Evolutionary conservation across 768 basidiomycete species (phyloP).

Genomic region (Hericium rajendrae): DNA sequence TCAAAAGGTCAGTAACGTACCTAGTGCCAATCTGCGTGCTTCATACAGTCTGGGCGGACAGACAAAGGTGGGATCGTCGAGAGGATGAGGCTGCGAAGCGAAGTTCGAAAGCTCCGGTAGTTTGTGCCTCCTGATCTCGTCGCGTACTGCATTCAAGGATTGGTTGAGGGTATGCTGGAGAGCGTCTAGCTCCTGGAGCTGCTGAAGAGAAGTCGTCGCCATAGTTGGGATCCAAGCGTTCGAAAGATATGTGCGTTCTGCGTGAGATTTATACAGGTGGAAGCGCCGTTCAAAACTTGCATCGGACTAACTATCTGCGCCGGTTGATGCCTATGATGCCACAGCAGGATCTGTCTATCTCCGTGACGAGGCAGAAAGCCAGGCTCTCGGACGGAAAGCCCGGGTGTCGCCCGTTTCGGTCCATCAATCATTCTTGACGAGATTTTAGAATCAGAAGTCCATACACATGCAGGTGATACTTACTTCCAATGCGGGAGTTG

Average conservation of each 20-base stretch:
- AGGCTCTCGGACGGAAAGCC: too few relatives aligned
- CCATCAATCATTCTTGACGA: too few relatives aligned
- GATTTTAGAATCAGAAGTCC: too few relatives aligned
- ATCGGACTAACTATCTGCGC: not conserved
- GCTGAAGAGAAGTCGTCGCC: not conserved
- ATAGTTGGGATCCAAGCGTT: not conserved
- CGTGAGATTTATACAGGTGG: not conserved
- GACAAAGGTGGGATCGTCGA: constrained; percentile 2
- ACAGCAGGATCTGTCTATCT: not conserved
- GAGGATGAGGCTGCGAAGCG: not conserved
- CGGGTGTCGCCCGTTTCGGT: too few relatives aligned
- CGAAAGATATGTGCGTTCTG: not conserved
- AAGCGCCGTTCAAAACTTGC: not conserved
- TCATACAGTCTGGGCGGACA: constrained; percentile 1
- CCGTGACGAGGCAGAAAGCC: not conserved
- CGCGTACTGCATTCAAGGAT: constrained; percentile 10
- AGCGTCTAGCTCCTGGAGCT: constrained; percentile 1
- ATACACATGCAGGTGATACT: too few relatives aligned
- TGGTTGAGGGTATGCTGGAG: constrained; percentile 15
- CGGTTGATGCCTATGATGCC: too few relatives aligned
- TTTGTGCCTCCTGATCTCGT: not conserved
- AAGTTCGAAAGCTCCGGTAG: constrained; percentile 2
- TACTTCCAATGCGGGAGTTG: too few relatives aligned
- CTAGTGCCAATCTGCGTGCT: constrained; percentile 2
- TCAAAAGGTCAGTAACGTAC: not conserved